Evolutionary conservation across 2,329 filamentous ascomycete genomes (phyloP).

Genomic region (Aphanocladium album): DNA sequence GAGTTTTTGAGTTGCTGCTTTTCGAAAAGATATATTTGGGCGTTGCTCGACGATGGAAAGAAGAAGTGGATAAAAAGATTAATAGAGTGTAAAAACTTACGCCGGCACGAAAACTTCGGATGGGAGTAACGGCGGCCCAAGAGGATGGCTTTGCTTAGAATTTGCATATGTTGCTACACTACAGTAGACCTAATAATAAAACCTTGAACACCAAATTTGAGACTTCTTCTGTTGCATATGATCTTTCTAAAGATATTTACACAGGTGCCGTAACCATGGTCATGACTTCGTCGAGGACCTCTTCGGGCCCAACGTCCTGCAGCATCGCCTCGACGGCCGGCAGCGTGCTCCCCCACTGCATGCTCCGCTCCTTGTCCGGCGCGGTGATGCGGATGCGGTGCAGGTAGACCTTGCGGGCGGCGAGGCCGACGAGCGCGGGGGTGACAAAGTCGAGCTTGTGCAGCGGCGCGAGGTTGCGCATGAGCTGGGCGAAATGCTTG

Average conservation of each 20-base stretch:
- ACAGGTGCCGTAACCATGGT: conserved; percentile 50
- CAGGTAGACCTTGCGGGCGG: conserved; percentile 79
- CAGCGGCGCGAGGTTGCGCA: conserved; percentile 70
- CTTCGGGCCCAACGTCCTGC: conserved; percentile 55
- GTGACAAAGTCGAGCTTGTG: conserved; percentile 78
- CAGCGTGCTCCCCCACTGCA: conserved; percentile 86
- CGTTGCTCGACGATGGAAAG: not conserved
- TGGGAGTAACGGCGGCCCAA: not conserved
- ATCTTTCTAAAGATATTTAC: conserved; percentile 16
- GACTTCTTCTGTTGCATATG: too few relatives aligned
- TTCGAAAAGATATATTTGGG: not conserved
- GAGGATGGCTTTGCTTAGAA: not conserved
- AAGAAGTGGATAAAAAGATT: not conserved
- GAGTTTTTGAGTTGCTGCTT: conserved; percentile 12
- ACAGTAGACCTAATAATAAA: conserved; percentile 9
- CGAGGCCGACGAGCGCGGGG: conserved; percentile 76
- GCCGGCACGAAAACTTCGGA: not conserved
- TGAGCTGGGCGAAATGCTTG: conserved; percentile 65
- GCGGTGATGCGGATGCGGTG: conserved; percentile 72
- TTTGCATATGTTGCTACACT: conserved; percentile 1
- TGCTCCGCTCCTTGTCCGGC: conserved; percentile 71
- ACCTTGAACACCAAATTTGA: not conserved
- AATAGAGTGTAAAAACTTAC: not conserved
- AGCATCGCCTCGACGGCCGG: conserved; percentile 64
- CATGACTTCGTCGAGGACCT: conserved; percentile 61